Evolutionary conservation across 139 green algal species (phyloP), one percentile per base, ranked within the genome.

Genomic region (Picochlorum costavermella): DNA sequence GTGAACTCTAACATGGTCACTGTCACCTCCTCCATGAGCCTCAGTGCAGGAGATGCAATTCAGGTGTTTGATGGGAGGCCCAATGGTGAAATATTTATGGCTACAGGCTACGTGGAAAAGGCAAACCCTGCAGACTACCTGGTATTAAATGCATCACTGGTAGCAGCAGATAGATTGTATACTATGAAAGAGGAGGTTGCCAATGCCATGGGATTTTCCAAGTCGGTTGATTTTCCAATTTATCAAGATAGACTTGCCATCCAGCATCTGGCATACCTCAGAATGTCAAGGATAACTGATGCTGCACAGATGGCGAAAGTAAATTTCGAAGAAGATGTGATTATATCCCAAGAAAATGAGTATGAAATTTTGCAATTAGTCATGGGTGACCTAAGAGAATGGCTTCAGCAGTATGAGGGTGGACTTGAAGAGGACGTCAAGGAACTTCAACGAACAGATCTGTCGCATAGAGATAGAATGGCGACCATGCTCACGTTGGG

Each of bases 281-380:
- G 92, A 25, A 80, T 98, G 30, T 61, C 84, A 0, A 81, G 92
- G 0, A 60, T 95, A 10, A 74, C 83, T 23, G 81, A 95, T 50
- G 20, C 74, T 1, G 81, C 63, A 6, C 60, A 86, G 64, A 68
- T 95, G 3, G 72, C 83, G 16, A 79, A 91, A 81, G 75, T 96
- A n/a, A 84, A 67, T 10, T 97, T 98, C 75, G 87, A 96, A 6
- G 44, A 86, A 37, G 92, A 98, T 68, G 63, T 80, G 1, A 69
- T 87, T 46, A 66, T 96, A 5, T 86, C 67, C 45, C 79, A 84
- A 60, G 80, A 89, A 66, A 98, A 98, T 72, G 92, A 98, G 82
- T 98, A 98, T 68, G 92, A 98, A 77, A 76, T 94, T 51, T 80
- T 98, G 64, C 86, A 95, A 77, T 69, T 98, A 50, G 73, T 98